Evolutionary conservation across 2,329 filamentous ascomycete species (phyloP), one percentile per base, ranked within the genome.

Genomic region (Fusarium redolens): DNA sequence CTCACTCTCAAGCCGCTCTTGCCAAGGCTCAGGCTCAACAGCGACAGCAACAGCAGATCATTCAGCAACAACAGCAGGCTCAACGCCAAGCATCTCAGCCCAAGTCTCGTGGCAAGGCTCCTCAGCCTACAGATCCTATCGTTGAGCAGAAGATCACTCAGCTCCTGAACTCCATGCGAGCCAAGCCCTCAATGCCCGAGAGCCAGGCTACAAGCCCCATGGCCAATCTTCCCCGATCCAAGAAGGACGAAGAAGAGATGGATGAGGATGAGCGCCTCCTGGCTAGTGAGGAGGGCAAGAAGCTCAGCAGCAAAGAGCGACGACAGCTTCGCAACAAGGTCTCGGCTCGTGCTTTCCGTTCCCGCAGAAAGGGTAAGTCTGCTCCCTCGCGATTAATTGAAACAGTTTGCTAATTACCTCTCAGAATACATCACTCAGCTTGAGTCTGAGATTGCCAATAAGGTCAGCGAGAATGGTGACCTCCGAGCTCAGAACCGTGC

Each of bases 271-370:
- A 98, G 87, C 90, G 94, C 75, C 87, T 98, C 14, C 87, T 98
- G 28, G 94, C 94, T n/a, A 98, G 95, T 69, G 96, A 99, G 79
- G 96, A 98, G 84, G 96, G 96, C 78, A 99, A 99, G 91, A 98
- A 98, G 86, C 89, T 99, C n/a, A 96, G 92, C 83, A 97, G 94
- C 87, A 98, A 98, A 85, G 95, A 98, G 84, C 92, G 96, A 68
- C 92, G 96, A 75, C 96, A 98, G 83, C 89, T 99, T n/a, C 91
- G 96, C 73, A 99, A 99, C 89, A 99, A 99, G 85, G 96, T 99
- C 8, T 99, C 96, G 45, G 96, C 96, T 71, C 94, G 96, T 76
- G 96, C 96, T 57, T 99, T 99, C 91, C 93, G 96, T 63, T 98
- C 95, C n/a, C 89, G 96, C 78, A 92, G 96, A 88, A 99, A 99